Conservation (phyloP, 2,329 filamentous ascomycete genomes). For the Cladosporium austrohemisphaericum region DNA sequence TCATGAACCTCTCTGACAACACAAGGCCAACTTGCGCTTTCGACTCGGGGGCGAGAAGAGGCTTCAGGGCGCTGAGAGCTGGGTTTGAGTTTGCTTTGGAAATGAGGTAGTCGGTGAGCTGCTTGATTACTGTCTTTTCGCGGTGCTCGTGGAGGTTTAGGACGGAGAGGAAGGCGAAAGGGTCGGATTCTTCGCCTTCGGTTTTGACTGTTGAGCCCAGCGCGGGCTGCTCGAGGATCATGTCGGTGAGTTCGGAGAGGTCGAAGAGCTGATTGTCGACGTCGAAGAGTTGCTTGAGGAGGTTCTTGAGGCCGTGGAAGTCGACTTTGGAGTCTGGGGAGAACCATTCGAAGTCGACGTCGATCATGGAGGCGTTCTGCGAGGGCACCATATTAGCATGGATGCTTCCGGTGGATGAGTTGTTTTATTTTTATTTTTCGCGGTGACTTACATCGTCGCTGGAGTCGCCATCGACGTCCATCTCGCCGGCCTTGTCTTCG, state of each 20-base stretch:
- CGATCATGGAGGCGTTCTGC: conserved; percentile 83
- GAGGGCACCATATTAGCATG: background rate
- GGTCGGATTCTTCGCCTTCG: conserved; percentile 88
- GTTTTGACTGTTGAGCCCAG: conserved; percentile 95
- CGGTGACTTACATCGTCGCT: conserved; percentile 29
- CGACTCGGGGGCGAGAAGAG: conserved; percentile 36
- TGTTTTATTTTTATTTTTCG: conserved; percentile 1
- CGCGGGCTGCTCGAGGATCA: conserved; percentile 75
- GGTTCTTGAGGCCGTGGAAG: conserved; percentile 88
- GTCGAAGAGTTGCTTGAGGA: conserved; percentile 89
- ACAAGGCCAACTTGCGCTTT: conserved; percentile 69
- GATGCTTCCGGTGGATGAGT: background rate
- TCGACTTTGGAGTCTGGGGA: conserved; percentile 86
- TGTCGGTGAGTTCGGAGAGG: conserved; percentile 77
- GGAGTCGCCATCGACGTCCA: conserved; percentile 36
- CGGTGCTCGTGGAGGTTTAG: conserved; percentile 76
- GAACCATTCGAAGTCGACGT: conserved; percentile 99
- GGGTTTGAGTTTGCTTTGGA: conserved; percentile 51
- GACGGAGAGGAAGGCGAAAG: conserved; percentile 87
- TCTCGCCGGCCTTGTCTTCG: conserved; percentile 41
- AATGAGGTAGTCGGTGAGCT: conserved; percentile 68
- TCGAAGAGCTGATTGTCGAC: conserved; percentile 82
- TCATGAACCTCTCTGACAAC: conserved; percentile 89
- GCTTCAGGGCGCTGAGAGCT: conserved; percentile 33
- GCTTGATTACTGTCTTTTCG: conserved; percentile 66